Evolutionary conservation across 345 rosid species (phyloP).

Genomic region (Eucalyptus curtisii): DNA sequence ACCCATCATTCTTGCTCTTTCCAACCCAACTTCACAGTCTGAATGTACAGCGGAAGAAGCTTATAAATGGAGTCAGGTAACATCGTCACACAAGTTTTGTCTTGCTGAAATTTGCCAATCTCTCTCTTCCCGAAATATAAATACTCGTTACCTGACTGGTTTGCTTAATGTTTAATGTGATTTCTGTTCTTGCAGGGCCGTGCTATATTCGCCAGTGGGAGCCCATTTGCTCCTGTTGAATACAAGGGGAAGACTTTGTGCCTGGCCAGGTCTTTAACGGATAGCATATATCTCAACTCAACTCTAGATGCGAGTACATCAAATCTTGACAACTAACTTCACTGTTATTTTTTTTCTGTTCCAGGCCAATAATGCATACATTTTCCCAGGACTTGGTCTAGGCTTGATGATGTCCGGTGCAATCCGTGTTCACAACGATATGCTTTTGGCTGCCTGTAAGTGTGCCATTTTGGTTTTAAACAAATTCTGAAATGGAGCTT

Average conservation of each 20-base stretch:
- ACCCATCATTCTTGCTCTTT: conserved; percentile 87
- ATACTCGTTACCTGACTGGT: not conserved
- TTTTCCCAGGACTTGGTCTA: conserved; percentile 92
- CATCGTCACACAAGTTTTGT: not conserved
- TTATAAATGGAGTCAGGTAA: conserved; percentile 87
- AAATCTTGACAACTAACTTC: not conserved
- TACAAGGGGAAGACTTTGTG: conserved; percentile 42
- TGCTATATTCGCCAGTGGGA: conserved; percentile 90
- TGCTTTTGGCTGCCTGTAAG: conserved; percentile 90
- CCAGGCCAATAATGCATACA: conserved; percentile 95
- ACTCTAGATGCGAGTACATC: not conserved
- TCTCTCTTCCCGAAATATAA: not conserved
- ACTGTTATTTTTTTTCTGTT: not conserved
- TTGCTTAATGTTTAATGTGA: not conserved
- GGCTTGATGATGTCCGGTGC: conserved; percentile 93
- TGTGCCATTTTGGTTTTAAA: not conserved
- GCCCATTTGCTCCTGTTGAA: conserved; percentile 78
- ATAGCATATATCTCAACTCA: not conserved
- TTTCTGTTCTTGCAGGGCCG: conserved; percentile 43
- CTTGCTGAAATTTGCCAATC: not conserved
- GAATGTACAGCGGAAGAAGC: conserved; percentile 99
- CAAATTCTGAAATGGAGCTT: not conserved
- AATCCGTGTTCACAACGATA: conserved; percentile 85
- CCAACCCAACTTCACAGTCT: conserved; percentile 94
- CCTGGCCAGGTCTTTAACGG: conserved; percentile 71